Conservation (phyloP, 148 eudicot genomes). For the Amaranthus cruentus region DNA sequence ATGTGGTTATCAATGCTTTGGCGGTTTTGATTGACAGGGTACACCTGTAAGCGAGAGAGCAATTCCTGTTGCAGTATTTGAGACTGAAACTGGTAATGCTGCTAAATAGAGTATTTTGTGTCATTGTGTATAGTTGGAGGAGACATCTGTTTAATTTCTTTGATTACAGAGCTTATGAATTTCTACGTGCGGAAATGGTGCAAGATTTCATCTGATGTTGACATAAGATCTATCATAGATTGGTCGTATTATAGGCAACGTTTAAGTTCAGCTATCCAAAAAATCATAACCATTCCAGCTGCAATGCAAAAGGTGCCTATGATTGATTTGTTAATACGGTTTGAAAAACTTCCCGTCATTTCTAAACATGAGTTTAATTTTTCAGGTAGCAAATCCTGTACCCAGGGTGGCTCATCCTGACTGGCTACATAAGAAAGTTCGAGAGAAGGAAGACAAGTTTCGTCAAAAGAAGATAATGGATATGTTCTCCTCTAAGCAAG, state of each 20-base stretch:
- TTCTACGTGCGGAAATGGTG: constrained; percentile 94
- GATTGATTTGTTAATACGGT: constrained; percentile 10
- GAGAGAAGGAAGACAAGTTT: constrained; percentile 92
- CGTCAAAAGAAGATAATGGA: constrained; percentile 86
- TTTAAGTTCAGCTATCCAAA: constrained; percentile 90
- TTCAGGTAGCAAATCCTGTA: constrained; percentile 92
- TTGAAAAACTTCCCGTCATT: constrained; percentile 3
- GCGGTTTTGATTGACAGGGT: constrained; percentile 51
- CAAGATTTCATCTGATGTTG: constrained; percentile 82
- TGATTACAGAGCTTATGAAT: constrained; percentile 70
- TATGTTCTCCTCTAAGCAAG: constrained; percentile 50
- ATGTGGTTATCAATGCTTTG: constrained; percentile 15
- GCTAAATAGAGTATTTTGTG: constrained; percentile 4
- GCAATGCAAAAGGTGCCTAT: constrained; percentile 95
- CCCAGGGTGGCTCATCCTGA: constrained; percentile 99
- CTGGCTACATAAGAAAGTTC: constrained; percentile 93
- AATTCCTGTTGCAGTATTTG: constrained; percentile 98
- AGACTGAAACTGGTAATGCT: constrained; percentile 74
- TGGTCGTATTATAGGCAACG: constrained; percentile 99
- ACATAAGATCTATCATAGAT: constrained; percentile 86
- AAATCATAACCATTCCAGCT: constrained; percentile 96
- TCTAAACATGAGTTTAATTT: constrained; percentile 22
- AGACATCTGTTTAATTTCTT: constrained; percentile 16
- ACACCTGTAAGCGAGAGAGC: constrained; percentile 97
- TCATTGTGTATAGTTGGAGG: constrained; percentile 2